Percentiles rank a stretch among this genome's conserved stretches.
These are phyloP conservation scores for Lasiodiplodia sp. DNA, from an alignment of 2,329 filamentous ascomycete genomes.

Conservation along the genomic window DNA sequence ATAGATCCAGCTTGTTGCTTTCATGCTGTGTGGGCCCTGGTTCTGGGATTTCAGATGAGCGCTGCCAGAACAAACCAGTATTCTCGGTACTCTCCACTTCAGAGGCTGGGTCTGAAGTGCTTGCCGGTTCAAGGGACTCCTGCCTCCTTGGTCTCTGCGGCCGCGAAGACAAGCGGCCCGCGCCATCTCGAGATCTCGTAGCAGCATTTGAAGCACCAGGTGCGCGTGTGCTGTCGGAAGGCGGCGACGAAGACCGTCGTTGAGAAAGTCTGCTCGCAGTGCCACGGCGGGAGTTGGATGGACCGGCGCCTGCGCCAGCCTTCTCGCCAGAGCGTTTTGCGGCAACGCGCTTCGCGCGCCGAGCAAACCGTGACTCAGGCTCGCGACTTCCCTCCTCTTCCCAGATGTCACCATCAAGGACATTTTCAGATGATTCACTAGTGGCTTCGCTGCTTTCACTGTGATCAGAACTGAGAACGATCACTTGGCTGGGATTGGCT, in stretches of 20 bases:
- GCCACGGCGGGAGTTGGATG: conserved; percentile 43
- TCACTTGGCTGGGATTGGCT: conserved; percentile 33
- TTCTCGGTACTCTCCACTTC: conserved; percentile 34
- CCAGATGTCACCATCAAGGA: conserved; percentile 53
- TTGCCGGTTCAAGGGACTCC: conserved; percentile 45
- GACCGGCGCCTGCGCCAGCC: background rate
- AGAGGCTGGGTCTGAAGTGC: background rate
- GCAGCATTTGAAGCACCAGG: background rate
- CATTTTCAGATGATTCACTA: conserved; percentile 23
- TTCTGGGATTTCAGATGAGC: conserved; percentile 35
- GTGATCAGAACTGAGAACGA: conserved; percentile 36
- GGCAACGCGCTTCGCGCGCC: conserved; percentile 2
- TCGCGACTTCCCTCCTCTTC: conserved; percentile 53
- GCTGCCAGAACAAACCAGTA: conserved; percentile 48
- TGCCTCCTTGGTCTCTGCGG: conserved; percentile 2
- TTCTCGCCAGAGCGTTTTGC: conserved; percentile 13
- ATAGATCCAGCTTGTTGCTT: conserved; percentile 41
- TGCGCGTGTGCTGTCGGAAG: conserved; percentile 33
- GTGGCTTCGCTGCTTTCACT: conserved; percentile 1
- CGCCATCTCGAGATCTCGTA: background rate
- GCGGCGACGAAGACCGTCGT: conserved; percentile 37
- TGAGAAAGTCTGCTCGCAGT: conserved; percentile 50
- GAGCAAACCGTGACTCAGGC: conserved; percentile 12
- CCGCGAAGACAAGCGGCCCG: background rate
- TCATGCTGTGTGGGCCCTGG: conserved; percentile 37